Conservation (phyloP, 306 rosid genomes). For the Cicer chorassanicum region DNA sequence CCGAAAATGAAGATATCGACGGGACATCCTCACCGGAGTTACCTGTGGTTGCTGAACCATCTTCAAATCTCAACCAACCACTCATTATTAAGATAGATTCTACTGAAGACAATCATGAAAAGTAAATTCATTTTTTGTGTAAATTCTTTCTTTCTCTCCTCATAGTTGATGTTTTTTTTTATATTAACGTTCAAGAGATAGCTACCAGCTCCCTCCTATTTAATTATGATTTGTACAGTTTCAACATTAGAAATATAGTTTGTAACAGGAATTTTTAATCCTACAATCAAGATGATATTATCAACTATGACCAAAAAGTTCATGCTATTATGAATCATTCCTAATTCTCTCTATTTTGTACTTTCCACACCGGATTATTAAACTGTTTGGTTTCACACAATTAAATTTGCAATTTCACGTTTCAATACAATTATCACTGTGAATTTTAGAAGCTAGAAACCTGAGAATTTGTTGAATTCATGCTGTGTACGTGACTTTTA, state of each 20-base stretch:
- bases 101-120: constrained; percentile 59
- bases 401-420: too few species aligned
- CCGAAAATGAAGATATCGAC: constrained; percentile 74
- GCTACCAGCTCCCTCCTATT: constrained; percentile 39
- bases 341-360: constrained; percentile 4
- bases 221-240: constrained; percentile 61
- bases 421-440: too few species aligned
- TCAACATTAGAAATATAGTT: constrained; percentile 49
- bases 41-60: constrained; percentile 63
- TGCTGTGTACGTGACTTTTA: too few species aligned
- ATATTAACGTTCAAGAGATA: constrained; percentile 39
- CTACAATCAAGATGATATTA: constrained; percentile 37
- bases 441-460: too few species aligned
- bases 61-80: constrained; percentile 72
- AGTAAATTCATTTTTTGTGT: constrained; percentile 59
- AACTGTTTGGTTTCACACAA: background rate
- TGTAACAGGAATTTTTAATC: constrained; percentile 44
- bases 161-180: constrained; percentile 32
- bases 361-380: background rate
- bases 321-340: constrained; percentile 28
- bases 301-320: constrained; percentile 12
- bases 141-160: constrained; percentile 63
- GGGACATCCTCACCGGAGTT: constrained; percentile 51
- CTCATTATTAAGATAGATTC: constrained; percentile 78
- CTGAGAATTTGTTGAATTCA: too few species aligned